Evolutionary conservation across 1,284 basidiomycete genomes (phyloP).

Genomic region (Naganishia cerealis): DNA sequence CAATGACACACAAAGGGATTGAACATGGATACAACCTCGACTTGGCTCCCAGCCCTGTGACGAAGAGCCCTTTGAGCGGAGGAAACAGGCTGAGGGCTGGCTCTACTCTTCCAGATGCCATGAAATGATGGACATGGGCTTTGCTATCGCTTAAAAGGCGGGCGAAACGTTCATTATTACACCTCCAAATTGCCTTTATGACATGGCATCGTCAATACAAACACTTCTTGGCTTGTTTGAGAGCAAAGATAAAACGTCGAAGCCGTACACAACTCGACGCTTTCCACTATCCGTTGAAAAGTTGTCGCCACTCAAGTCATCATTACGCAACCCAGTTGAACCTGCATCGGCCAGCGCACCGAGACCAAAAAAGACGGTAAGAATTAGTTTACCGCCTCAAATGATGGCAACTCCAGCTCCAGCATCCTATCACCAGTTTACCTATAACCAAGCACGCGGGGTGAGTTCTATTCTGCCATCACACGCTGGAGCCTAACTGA

Average conservation of each 20-base stretch:
- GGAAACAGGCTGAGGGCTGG: neutral
- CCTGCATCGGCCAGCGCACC: neutral
- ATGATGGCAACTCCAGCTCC: neutral
- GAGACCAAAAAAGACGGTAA: constrained; percentile 5
- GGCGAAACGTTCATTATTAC: too few relatives aligned
- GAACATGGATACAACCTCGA: neutral
- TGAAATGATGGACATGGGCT: neutral
- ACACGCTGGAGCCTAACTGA: too few relatives aligned
- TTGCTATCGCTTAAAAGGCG: neutral
- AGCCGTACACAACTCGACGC: neutral
- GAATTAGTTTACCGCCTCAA: constrained; percentile 9
- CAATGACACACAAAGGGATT: neutral
- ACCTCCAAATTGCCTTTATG: neutral
- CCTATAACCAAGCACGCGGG: constrained; percentile 7
- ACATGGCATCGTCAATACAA: constrained; percentile 4
- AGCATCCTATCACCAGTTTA: constrained; percentile 12
- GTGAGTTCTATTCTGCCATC: neutral
- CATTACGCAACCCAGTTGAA: neutral
- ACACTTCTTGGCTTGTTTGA: neutral
- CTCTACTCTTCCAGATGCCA: neutral
- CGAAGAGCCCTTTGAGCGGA: neutral
- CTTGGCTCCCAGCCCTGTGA: neutral
- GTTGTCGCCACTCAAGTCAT: neutral
- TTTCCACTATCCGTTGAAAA: neutral
- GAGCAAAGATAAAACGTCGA: neutral